These are phyloP conservation scores for Centaurea solstitialis DNA, from an alignment of 129 eudicot genomes.

Conservation along the genomic window DNA sequence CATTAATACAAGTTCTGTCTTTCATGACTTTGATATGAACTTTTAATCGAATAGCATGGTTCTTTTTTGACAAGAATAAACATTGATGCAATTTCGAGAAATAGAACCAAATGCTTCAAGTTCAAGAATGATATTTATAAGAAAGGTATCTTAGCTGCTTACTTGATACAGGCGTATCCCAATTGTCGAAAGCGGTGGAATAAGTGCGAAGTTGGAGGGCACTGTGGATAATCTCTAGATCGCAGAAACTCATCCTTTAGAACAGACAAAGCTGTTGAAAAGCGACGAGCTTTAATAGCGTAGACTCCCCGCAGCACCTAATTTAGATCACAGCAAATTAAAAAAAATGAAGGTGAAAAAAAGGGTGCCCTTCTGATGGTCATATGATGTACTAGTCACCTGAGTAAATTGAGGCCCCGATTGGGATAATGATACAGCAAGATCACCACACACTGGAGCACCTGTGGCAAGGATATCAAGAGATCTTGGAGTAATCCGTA, in stretches of 20 bases:
- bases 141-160: constrained; percentile 15
- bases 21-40: too few species aligned
- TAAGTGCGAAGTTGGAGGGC: constrained; percentile 97
- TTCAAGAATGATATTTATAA: neutral
- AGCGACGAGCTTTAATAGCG: constrained; percentile 93
- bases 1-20: neutral
- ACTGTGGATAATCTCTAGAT: constrained; percentile 97
- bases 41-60: too few species aligned
- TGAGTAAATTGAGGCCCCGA: constrained; percentile 98
- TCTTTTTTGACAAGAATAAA: neutral
- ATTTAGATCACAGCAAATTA: neutral
- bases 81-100: neutral
- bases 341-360: neutral
- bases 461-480: constrained; percentile 96
- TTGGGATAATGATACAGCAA: constrained; percentile 96
- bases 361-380: constrained; percentile 5
- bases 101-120: neutral
- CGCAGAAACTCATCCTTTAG: constrained; percentile 94
- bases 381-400: constrained; percentile 36
- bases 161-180: constrained; percentile 99
- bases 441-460: constrained; percentile 97
- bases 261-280: constrained; percentile 95
- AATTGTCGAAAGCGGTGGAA: constrained; percentile 92
- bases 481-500: constrained; percentile 99
- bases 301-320: constrained; percentile 87